A percentile compares a stretch with the other conserved stretches of the same genome.
Conservation (phyloP, 148 eudicot genomes). For the Rhododendron henanense region DNA sequence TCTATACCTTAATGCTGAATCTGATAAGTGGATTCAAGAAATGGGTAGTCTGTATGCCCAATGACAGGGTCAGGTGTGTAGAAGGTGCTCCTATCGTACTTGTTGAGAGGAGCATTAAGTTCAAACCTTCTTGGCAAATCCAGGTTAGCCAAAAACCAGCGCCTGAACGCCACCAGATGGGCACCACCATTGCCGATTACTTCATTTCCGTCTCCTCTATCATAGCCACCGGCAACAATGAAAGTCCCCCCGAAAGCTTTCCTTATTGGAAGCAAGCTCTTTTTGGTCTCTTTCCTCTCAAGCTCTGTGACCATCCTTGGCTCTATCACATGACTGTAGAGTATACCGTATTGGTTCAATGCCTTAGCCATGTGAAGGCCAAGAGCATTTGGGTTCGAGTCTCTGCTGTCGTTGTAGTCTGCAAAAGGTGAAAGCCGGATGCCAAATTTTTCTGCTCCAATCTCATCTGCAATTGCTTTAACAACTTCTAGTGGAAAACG, state of each 20-base stretch:
- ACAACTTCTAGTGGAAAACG: constrained; percentile 23
- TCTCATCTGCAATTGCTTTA: constrained; percentile 20
- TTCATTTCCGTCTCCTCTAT: background rate
- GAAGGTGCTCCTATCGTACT: constrained; percentile 21
- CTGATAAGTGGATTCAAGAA: background rate
- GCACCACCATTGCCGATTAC: background rate
- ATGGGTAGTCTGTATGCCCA: constrained; percentile 31
- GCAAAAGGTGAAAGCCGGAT: constrained; percentile 20
- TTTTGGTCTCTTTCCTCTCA: background rate
- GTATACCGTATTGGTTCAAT: constrained; percentile 11
- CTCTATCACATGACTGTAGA: constrained; percentile 18
- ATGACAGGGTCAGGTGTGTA: constrained; percentile 17
- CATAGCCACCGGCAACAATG: background rate
- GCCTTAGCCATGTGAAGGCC: constrained; percentile 22
- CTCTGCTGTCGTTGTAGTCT: background rate
- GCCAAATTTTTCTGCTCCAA: constrained; percentile 28
- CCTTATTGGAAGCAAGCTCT: background rate
- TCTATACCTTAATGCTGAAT: background rate
- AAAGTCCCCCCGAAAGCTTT: background rate
- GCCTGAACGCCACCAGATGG: background rate
- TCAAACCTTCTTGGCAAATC: constrained; percentile 19
- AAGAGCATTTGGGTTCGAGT: background rate
- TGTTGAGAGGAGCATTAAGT: constrained; percentile 25
- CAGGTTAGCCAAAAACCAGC: constrained; percentile 9
- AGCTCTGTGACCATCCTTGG: constrained; percentile 11